Conservation (phyloP, 192 early-diverging fungal genomes). For the Funneliformis mosseae region DNA sequence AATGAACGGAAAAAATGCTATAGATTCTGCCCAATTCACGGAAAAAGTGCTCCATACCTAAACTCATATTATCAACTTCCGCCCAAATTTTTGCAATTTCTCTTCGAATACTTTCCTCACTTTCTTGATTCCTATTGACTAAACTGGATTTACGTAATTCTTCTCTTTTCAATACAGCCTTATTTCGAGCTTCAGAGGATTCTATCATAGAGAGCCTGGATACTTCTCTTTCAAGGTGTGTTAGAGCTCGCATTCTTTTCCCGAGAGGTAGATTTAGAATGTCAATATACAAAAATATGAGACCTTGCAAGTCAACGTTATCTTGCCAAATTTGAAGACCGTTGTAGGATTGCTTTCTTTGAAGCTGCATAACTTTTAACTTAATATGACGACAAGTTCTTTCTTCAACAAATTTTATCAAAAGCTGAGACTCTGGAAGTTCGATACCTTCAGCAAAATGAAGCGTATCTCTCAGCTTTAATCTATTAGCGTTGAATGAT, state of each 20-base stretch:
- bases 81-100: constrained; percentile 23
- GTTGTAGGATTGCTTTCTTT: background rate
- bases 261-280: constrained; percentile 13
- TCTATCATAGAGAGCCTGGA: constrained; percentile 18
- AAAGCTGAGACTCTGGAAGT: background rate
- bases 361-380: constrained; percentile 26
- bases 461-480: background rate
- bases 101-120: background rate
- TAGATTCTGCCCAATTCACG: constrained; percentile 28
- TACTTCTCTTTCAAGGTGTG: constrained; percentile 30
- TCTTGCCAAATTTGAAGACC: constrained; percentile 21
- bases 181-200: constrained; percentile 10
- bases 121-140: background rate
- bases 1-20: background rate
- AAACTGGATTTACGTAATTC: constrained; percentile 17
- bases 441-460: constrained; percentile 18
- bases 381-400: constrained; percentile 22
- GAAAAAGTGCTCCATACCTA: constrained; percentile 29
- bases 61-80: constrained; percentile 29
- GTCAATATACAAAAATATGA: background rate
- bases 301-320: constrained; percentile 1
- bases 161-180: constrained; percentile 16
- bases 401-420: constrained; percentile 25
- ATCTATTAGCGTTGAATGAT: background rate
- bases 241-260: constrained; percentile 11